Evolutionary conservation across 768 basidiomycete genomes (phyloP).

Genomic region (Hygrocybe punicea): DNA sequence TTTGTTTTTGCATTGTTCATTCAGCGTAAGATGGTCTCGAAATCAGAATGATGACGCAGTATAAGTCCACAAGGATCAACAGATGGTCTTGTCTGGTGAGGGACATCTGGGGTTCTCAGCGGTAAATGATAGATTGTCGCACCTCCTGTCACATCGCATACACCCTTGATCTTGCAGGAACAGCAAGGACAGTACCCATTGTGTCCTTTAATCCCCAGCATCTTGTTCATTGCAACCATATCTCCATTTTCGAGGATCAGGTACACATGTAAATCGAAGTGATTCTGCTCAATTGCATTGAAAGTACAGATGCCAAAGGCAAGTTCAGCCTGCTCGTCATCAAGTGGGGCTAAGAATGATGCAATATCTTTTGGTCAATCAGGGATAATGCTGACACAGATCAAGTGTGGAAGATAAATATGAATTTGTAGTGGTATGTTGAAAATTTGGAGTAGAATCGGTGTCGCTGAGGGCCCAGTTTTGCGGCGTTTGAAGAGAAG

Average conservation of each 20-base stretch:
- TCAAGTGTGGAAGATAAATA: constrained; percentile 39
- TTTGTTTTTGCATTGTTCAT: constrained; percentile 9
- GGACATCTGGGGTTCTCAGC: constrained; percentile 19
- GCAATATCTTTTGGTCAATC: constrained; percentile 42
- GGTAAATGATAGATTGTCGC: constrained; percentile 24
- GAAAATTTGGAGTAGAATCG: constrained; percentile 39
- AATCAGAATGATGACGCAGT: constrained; percentile 19
- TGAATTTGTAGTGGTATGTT: constrained; percentile 30
- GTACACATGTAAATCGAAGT: constrained; percentile 30
- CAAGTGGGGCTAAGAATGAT: constrained; percentile 43
- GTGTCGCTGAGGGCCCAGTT: constrained; percentile 29
- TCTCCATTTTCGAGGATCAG: constrained; percentile 30
- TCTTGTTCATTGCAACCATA: constrained; percentile 31
- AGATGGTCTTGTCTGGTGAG: not conserved
- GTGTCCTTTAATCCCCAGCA: constrained; percentile 36
- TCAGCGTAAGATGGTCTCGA: not conserved
- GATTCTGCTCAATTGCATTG: constrained; percentile 21
- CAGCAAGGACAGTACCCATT: constrained; percentile 35
- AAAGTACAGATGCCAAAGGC: constrained; percentile 36
- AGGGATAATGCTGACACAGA: constrained; percentile 44
- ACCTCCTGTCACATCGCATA: constrained; percentile 5
- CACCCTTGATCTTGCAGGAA: constrained; percentile 31
- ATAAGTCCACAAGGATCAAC: constrained; percentile 23
- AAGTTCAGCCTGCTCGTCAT: constrained; percentile 36
- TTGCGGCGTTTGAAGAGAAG: constrained; percentile 28